Conservation (phyloP, 345 rosid species). For the Syzygium aromaticum region DNA sequence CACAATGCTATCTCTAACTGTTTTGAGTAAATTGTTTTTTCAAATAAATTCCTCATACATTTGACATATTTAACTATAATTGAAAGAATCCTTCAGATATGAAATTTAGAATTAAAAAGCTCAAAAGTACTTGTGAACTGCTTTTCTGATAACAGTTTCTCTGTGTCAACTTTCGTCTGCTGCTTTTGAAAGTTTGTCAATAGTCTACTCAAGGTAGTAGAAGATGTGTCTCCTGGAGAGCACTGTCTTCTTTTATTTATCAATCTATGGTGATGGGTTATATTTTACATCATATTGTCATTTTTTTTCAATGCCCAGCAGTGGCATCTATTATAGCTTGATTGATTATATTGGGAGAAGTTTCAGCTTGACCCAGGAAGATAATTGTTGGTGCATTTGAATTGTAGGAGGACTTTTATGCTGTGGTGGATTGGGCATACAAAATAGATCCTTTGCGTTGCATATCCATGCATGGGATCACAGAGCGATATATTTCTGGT, state of each 20-base stretch:
- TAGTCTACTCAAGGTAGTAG: background rate
- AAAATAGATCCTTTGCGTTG: slow-evolving; percentile 95
- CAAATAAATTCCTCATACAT: background rate
- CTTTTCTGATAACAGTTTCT: background rate
- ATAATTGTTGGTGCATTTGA: background rate
- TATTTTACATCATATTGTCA: background rate
- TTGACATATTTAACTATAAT: background rate
- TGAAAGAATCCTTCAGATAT: background rate
- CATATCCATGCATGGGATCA: slow-evolving; percentile 99
- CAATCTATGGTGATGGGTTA: background rate
- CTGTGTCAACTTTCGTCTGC: background rate
- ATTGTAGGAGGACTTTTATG: slow-evolving; percentile 85
- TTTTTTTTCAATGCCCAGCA: background rate
- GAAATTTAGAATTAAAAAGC: background rate
- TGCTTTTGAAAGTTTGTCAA: too few species aligned
- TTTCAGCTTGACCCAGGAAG: background rate
- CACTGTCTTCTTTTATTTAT: background rate
- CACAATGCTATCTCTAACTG: background rate
- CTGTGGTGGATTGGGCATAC: slow-evolving; percentile 99
- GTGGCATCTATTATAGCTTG: background rate
- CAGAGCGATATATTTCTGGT: slow-evolving; percentile 93
- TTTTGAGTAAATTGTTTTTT: background rate
- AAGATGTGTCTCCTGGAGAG: background rate
- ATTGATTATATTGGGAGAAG: background rate
- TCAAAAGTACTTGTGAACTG: background rate